Evolutionary conservation across 108 stramenopile species (phyloP).

Genomic region (Nitzschia sp.): DNA sequence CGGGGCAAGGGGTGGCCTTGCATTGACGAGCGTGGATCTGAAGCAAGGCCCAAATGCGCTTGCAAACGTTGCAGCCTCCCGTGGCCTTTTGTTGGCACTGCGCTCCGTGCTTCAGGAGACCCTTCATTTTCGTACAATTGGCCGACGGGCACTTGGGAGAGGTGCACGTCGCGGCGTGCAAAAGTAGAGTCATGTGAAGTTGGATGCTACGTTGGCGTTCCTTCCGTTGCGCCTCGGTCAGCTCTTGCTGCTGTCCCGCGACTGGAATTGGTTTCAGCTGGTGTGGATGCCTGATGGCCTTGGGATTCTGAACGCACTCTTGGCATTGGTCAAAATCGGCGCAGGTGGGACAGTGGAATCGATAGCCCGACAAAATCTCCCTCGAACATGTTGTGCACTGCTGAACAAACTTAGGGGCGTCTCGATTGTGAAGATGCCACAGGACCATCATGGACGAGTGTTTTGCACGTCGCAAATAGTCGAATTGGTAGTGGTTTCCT

Average conservation of each 20-base stretch:
- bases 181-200: slow-evolving; percentile 95
- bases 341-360: slow-evolving; percentile 90
- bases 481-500: slow-evolving; percentile 99
- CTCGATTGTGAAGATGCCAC: slow-evolving; percentile 97
- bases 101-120: slow-evolving; percentile 82
- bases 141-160: slow-evolving; percentile 86
- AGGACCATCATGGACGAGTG: slow-evolving; percentile 99
- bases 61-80: slow-evolving; percentile 95
- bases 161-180: slow-evolving; percentile 91
- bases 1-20: slow-evolving; percentile 80
- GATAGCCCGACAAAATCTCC: slow-evolving; percentile 79
- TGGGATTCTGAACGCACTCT: slow-evolving; percentile 82
- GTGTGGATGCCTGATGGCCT: slow-evolving; percentile 81
- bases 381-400: slow-evolving; percentile 87
- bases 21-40: slow-evolving; percentile 97
- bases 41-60: slow-evolving; percentile 97
- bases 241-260: slow-evolving; percentile 70
- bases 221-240: slow-evolving; percentile 91
- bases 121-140: slow-evolving; percentile 99
- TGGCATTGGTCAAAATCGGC: slow-evolving; percentile 94
- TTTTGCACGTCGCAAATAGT: slow-evolving; percentile 95
- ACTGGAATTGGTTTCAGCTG: slow-evolving; percentile 83
- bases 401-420: slow-evolving; percentile 95
- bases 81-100: slow-evolving; percentile 83
- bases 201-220: slow-evolving; percentile 91